Evolutionary conservation across 2,329 filamentous ascomycete genomes (phyloP).

Genomic region (Arthrobotrys conoides): DNA sequence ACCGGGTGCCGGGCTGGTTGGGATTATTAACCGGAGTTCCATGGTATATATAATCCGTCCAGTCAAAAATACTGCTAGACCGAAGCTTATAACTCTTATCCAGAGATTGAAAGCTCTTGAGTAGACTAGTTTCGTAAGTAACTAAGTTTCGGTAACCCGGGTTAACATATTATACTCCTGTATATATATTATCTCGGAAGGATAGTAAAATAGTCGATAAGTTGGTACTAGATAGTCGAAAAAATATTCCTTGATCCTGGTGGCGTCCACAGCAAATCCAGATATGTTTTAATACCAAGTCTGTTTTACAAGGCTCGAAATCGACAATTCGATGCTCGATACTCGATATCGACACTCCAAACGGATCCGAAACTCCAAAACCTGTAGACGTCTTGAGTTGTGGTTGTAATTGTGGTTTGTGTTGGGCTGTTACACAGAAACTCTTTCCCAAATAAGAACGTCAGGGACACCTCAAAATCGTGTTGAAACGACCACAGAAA

Average conservation of each 20-base stretch:
- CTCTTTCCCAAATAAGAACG: conserved; percentile 25
- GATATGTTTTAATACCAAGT: neutral
- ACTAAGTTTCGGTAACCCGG: neutral
- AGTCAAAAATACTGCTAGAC: neutral
- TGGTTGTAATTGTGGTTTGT: conserved; percentile 20
- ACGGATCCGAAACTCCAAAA: neutral
- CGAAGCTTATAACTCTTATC: neutral
- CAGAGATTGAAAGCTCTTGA: neutral
- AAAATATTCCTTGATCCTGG: neutral
- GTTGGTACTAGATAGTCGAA: neutral
- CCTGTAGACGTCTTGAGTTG: neutral
- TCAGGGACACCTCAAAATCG: neutral
- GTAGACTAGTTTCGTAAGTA: neutral
- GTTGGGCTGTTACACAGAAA: conserved; percentile 50
- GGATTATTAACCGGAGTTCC: conserved; percentile 50
- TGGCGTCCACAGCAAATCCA: neutral
- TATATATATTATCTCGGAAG: neutral
- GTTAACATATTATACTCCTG: neutral
- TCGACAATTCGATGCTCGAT: conserved; percentile 3
- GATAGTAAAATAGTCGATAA: neutral
- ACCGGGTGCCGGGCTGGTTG: conserved; percentile 12
- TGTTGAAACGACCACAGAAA: neutral
- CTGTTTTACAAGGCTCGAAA: neutral
- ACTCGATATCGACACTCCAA: neutral
- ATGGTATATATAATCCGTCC: conserved; percentile 12